These are phyloP conservation scores for Actinidia polygama DNA, from an alignment of 179 eudicot genomes.

Conservation along the genomic window DNA sequence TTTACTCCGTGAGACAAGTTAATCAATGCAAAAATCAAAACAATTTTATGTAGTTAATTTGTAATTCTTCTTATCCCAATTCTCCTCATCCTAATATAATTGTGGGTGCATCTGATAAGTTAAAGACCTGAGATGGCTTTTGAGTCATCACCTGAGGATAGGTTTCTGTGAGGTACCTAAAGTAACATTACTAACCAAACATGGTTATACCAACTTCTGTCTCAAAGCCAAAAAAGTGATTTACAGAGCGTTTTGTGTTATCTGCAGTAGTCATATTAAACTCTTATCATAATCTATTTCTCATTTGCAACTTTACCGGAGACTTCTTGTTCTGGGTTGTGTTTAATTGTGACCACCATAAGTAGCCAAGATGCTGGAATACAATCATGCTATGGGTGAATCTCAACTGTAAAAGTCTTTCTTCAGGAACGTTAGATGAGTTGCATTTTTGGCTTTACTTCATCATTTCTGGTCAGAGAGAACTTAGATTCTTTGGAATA, in stretches of 20 bases:
- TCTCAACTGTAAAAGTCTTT: neutral
- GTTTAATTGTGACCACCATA: neutral
- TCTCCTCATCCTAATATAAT: neutral
- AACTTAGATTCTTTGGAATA: neutral
- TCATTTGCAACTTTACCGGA: neutral
- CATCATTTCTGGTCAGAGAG: neutral
- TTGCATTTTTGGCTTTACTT: neutral
- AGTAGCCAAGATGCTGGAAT: neutral
- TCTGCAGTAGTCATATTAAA: neutral
- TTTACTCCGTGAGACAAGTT: neutral
- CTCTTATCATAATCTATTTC: neutral
- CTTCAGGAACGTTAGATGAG: conserved; percentile 3
- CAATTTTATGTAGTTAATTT: neutral
- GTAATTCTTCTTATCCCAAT: neutral
- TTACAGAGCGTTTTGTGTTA: neutral
- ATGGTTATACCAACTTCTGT: neutral
- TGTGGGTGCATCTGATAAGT: neutral
- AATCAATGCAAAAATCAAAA: neutral
- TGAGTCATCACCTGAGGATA: neutral
- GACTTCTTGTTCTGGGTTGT: neutral
- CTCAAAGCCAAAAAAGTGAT: neutral
- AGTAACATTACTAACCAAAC: neutral
- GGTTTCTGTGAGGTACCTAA: too few species aligned
- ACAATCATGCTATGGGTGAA: neutral
- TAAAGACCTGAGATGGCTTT: neutral